Evolutionary conservation across 1,284 basidiomycete genomes (phyloP).

Genomic region (Mycosarcoma maydis): DNA sequence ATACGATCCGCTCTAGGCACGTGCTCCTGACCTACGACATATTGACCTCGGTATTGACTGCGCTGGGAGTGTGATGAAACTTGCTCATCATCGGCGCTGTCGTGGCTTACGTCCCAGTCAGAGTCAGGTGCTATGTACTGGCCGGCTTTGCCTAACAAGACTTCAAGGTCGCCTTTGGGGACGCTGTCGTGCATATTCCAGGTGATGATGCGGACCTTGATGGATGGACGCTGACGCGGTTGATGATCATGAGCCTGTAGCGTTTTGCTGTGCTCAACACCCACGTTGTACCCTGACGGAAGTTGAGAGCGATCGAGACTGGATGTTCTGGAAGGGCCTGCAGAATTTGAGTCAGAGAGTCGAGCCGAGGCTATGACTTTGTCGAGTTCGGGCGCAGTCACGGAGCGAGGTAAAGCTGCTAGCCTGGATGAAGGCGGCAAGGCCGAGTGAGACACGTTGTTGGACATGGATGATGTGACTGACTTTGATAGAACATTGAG

Average conservation of each 20-base stretch:
- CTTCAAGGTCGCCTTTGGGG: slow-evolving; percentile 78
- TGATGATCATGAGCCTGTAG: too few relatives aligned
- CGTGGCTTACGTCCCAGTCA: slow-evolving; percentile 51
- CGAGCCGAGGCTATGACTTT: background rate
- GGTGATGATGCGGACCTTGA: slow-evolving; percentile 70
- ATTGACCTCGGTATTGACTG: slow-evolving; percentile 19
- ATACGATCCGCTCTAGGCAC: slow-evolving; percentile 53
- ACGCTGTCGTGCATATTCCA: slow-evolving; percentile 71
- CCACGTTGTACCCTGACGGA: background rate
- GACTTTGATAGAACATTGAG: slow-evolving; percentile 16
- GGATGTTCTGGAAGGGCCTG: slow-evolving; percentile 28
- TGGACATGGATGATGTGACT: background rate
- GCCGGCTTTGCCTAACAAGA: slow-evolving; percentile 77
- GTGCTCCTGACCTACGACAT: slow-evolving; percentile 52
- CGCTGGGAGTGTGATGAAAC: background rate
- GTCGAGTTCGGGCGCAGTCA: slow-evolving; percentile 21
- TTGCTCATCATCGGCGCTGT: slow-evolving; percentile 36
- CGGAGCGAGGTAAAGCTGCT: slow-evolving; percentile 20
- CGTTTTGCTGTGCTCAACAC: background rate
- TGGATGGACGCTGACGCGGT: slow-evolving; percentile 51
- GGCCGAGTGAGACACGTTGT: background rate
- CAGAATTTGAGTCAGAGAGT: slow-evolving; percentile 8
- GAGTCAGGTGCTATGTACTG: slow-evolving; percentile 69
- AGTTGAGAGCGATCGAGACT: slow-evolving; percentile 32
- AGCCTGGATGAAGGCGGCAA: slow-evolving; percentile 18